Conservation (phyloP, 805 yeast genomes). For the Diddensiella caesifluorescens region DNA sequence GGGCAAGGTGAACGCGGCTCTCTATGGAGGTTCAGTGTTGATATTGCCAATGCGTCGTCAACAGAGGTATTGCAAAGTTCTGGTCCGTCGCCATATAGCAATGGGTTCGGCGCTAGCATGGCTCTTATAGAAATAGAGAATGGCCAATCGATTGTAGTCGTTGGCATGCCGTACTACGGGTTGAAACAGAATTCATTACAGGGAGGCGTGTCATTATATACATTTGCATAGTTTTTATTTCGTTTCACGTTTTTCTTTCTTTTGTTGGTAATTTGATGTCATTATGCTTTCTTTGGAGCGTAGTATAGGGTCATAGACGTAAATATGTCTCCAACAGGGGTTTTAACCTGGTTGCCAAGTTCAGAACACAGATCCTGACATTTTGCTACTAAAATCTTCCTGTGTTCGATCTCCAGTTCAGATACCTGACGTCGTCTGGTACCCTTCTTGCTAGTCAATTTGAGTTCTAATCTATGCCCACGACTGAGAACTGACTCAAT, state of each 20-base stretch:
- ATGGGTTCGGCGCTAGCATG: constrained; percentile 43
- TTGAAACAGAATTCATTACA: constrained; percentile 6
- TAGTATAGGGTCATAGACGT: constrained; percentile 20
- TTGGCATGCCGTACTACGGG: constrained; percentile 29
- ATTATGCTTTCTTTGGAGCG: constrained; percentile 10
- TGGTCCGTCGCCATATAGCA: constrained; percentile 24
- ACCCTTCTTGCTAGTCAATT: constrained; percentile 20
- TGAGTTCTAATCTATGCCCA: constrained; percentile 27
- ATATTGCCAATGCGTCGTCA: constrained; percentile 22
- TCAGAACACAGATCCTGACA: constrained; percentile 22
- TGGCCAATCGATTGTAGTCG: constrained; percentile 7
- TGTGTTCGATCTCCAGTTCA: constrained; percentile 27
- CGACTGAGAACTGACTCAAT: constrained; percentile 28
- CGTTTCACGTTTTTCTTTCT: neutral
- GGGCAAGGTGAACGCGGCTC: constrained; percentile 41
- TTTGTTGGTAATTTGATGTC: constrained; percentile 3
- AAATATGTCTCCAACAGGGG: constrained; percentile 23
- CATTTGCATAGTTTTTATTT: constrained; percentile 3
- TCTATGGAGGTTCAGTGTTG: constrained; percentile 39
- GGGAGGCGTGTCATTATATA: constrained; percentile 20
- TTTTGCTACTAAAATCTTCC: constrained; percentile 24
- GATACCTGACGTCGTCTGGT: constrained; percentile 14
- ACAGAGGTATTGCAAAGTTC: constrained; percentile 25
- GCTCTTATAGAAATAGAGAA: constrained; percentile 21
- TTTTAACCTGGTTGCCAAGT: constrained; percentile 22